phyloP scores from a whole-genome alignment of 257 asterid species.

The Rhazya stricta region DNA sequence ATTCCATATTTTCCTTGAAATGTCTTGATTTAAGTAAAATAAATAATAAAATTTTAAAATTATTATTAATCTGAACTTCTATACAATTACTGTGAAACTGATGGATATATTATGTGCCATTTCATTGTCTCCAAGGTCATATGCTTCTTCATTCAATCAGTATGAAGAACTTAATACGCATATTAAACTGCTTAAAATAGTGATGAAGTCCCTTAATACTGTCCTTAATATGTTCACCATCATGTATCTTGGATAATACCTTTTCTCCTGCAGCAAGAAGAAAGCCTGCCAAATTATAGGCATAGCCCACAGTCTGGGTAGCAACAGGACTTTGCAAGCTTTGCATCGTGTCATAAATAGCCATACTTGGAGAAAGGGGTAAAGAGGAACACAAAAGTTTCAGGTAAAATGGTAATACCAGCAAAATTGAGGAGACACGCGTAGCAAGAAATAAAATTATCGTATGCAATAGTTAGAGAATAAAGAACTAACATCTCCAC shows the following conservation, averaged over 20 bases:
- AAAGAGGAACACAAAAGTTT: slow-evolving; percentile 9
- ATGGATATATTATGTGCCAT: background rate
- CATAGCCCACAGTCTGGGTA: slow-evolving; percentile 76
- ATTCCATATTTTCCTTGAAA: too few species aligned
- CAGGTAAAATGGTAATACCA: slow-evolving; percentile 1
- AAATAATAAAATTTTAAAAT: too few species aligned
- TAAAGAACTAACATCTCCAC: slow-evolving; percentile 83
- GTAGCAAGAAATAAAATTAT: background rate
- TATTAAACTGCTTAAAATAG: background rate
- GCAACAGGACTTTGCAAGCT: slow-evolving; percentile 77
- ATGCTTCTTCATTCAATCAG: background rate
- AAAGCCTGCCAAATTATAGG: slow-evolving; percentile 72
- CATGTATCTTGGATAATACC: slow-evolving; percentile 32
- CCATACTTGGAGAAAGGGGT: slow-evolving; percentile 93
- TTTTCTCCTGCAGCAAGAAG: slow-evolving; percentile 97
- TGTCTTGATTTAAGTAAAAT: too few species aligned
- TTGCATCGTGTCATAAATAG: slow-evolving; percentile 94
- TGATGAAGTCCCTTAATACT: background rate
- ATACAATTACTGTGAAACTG: background rate
- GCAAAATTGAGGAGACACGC: slow-evolving; percentile 3
- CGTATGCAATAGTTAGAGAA: background rate
- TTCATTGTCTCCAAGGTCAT: background rate
- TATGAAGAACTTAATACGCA: background rate
- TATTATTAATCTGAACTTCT: too few species aligned
- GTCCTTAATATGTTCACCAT: background rate